Percentiles rank a stretch among this genome's conserved stretches.
phyloP scores from a whole-genome alignment of 371 early-diverging fungal genomes.

The Synchytrium microbalum region DNA sequence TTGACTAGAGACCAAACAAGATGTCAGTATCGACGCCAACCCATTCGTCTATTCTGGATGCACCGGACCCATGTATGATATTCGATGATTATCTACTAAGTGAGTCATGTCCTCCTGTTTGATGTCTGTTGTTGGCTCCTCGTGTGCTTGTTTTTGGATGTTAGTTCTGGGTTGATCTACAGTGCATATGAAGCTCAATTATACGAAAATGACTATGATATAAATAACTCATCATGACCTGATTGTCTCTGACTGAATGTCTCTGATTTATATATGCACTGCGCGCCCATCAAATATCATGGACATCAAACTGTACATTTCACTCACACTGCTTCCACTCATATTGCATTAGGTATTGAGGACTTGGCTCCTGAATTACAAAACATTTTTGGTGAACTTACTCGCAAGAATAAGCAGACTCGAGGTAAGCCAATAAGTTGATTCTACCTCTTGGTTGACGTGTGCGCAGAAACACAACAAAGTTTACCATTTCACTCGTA shows the following conservation, averaged over 20 bases:
- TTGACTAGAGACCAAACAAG: too few relatives aligned
- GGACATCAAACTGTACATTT: not conserved
- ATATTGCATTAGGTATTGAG: not conserved
- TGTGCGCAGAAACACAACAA: too few relatives aligned
- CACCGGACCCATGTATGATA: not conserved
- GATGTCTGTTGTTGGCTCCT: too few relatives aligned
- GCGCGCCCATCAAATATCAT: not conserved
- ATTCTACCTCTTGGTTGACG: too few relatives aligned
- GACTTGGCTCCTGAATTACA: not conserved
- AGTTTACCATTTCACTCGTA: too few relatives aligned
- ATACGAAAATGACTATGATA: not conserved
- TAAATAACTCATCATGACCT: not conserved
- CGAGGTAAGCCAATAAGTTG: too few relatives aligned
- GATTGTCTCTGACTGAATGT: not conserved
- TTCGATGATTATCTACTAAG: not conserved
- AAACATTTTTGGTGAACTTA: not conserved
- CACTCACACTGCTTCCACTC: not conserved
- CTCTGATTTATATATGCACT: not conserved
- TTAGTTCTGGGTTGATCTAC: not conserved
- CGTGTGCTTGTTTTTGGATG: too few relatives aligned
- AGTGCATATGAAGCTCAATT: not conserved
- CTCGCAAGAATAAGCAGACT: not conserved
- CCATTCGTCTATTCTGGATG: not conserved
- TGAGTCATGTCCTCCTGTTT: not conserved
- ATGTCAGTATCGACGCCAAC: not conserved